phyloP scores from a whole-genome alignment of 2,329 filamentous ascomycete genomes.

The Aureobasidium sp. region DNA sequence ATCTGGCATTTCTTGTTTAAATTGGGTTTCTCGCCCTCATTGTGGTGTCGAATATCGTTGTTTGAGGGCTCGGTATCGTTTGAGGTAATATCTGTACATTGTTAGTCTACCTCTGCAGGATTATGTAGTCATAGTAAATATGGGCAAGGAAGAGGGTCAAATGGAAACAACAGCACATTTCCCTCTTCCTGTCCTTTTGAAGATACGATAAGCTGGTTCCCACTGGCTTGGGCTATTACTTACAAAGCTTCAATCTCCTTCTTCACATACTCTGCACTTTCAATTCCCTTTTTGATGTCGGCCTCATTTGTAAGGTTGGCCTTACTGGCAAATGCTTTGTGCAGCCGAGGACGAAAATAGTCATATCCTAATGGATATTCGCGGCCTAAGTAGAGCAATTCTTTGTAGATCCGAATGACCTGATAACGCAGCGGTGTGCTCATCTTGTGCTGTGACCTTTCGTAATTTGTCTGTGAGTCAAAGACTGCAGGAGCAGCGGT shows the following conservation, averaged over 20 bases:
- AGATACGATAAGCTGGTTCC: neutral
- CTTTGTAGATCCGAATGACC: conserved; percentile 86
- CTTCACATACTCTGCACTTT: conserved; percentile 77
- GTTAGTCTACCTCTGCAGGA: neutral
- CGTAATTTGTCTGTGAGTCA: neutral
- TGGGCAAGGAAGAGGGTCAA: neutral
- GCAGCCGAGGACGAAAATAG: conserved; percentile 75
- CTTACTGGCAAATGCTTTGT: conserved; percentile 78
- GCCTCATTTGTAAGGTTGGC: conserved; percentile 61
- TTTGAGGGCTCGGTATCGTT: conserved; percentile 77
- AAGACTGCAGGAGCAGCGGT: no score
- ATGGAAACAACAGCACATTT: conserved; percentile 2
- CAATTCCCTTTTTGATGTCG: conserved; percentile 68
- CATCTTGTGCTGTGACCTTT: neutral
- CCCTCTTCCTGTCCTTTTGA: neutral
- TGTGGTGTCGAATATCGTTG: conserved; percentile 56
- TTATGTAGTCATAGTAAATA: neutral
- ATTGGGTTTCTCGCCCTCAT: neutral
- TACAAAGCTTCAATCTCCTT: conserved; percentile 94
- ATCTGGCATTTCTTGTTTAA: neutral
- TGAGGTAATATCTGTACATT: conserved; percentile 71
- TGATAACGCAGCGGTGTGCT: conserved; percentile 57
- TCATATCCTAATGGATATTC: conserved; percentile 80
- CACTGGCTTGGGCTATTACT: conserved; percentile 35
- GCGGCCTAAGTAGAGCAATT: conserved; percentile 74